Evolutionary conservation across 495 filamentous ascomycete species (phyloP), one percentile per base, ranked within the genome.

Genomic region (Durotheca rogersii): DNA sequence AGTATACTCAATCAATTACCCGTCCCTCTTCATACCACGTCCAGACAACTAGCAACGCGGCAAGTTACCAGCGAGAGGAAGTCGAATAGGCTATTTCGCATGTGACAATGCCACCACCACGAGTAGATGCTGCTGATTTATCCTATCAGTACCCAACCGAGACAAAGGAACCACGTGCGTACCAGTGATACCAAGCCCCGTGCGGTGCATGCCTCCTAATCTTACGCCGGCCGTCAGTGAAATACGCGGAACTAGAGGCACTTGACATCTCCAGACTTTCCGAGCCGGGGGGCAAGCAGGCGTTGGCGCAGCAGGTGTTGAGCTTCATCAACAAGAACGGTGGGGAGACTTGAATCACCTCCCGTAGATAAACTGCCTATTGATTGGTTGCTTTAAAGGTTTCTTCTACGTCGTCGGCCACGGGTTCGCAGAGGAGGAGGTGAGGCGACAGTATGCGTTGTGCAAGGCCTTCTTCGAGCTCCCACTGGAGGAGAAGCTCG

Each of bases 331-430:
- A 61, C 19, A 60, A 66, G 19, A 68, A 66, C 42, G 65, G 65
- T 66, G 12, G 35, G 12, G 20, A 12, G 18, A 10, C 10, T 7
- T 16, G 19, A 2, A 1, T 27, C 9, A 4, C 30, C 19, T 29
- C 3, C 3, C 30, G 15, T 29, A 21, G 4, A 14, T 5, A n/a
- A 3, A 34, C 10, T 2, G 18, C 17, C 3, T 7, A 14, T 7
- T 2, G 5, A 36, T 57, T 11, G 52, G 7, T 39, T 25, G 12
- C 20, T n/a, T 34, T 3, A 6, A 14, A 56, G 68, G 67, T 7
- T 81, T 81, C 61, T 81, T 81, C 64, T 79, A 81, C 51, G 74
- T 82, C 4, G 73, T 68, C 32, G 74, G 75, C 58, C 76, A 79
- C 50, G 78, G 77, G 27, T 72, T 83, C 33, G 66, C 65, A 23